Percentiles rank a stretch among this genome's conserved stretches.
These are phyloP conservation scores for Drosera capensis DNA, from an alignment of 148 eudicot species.

Conservation along the genomic window DNA sequence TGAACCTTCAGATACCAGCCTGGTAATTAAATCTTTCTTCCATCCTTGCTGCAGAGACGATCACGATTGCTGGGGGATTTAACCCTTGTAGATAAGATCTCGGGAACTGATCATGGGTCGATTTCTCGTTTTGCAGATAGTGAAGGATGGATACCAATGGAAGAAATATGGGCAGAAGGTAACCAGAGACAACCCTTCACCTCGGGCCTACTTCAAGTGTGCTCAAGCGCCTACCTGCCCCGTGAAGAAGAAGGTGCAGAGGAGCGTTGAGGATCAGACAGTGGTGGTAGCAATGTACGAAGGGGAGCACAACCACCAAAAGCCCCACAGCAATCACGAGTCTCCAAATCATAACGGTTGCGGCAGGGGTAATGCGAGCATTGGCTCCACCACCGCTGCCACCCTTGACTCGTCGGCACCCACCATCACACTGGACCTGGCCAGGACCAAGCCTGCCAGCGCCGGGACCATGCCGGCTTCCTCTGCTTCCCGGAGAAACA, in stretches of 20 bases:
- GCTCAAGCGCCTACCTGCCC: slow-evolving; percentile 27
- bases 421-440: slow-evolving; percentile 1
- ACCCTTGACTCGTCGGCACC: not conserved
- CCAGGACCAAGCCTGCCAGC: not conserved
- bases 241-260: slow-evolving; percentile 29
- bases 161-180: slow-evolving; percentile 38
- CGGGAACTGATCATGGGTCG: not conserved
- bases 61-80: not conserved
- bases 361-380: not conserved
- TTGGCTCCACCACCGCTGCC: not conserved
- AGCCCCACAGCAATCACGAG: slow-evolving; percentile 1
- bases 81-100: not conserved
- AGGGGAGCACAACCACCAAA: slow-evolving; percentile 11
- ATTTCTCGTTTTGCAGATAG: slow-evolving; percentile 6
- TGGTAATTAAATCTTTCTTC: slow-evolving; percentile 9
- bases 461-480: not conserved
- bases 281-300: slow-evolving; percentile 9
- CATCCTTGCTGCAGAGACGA: not conserved
- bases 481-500: not conserved
- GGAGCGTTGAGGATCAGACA: slow-evolving; percentile 6
- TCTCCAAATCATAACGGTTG: not conserved
- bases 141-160: slow-evolving; percentile 43
- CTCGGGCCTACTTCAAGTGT: slow-evolving; percentile 37
- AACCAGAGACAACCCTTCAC: slow-evolving; percentile 34
- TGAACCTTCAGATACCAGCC: slow-evolving; percentile 11